These are phyloP conservation scores for Trichomonascus vanleenenianus DNA, from an alignment of 805 yeast genomes.

Conservation along the genomic window DNA sequence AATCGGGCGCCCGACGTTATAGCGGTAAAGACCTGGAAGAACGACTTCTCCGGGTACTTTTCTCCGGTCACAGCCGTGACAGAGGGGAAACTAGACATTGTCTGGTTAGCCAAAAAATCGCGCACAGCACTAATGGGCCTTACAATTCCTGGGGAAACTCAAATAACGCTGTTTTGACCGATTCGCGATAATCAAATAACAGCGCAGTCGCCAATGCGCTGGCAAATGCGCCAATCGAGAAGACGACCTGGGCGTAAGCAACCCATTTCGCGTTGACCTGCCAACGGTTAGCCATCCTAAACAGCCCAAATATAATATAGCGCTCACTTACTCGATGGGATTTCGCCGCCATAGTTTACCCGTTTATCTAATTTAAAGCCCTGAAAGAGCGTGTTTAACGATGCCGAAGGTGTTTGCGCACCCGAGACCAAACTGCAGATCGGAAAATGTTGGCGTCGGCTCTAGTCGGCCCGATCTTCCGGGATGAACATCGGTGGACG, in stretches of 20 bases:
- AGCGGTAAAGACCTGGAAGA: slow-evolving; percentile 74
- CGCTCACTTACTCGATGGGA: no score
- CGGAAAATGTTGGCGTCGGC: no score
- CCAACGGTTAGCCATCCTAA: no score
- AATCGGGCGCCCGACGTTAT: slow-evolving; percentile 78
- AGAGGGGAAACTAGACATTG: not conserved
- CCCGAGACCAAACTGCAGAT: no score
- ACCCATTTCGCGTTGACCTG: slow-evolving; percentile 3
- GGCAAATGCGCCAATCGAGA: not conserved
- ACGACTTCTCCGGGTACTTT: slow-evolving; percentile 47
- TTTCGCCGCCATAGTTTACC: no score
- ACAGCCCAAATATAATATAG: no score
- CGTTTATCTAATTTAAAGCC: no score
- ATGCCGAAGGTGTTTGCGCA: no score
- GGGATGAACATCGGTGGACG: no score
- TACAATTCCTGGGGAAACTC: not conserved
- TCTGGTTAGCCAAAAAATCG: not conserved
- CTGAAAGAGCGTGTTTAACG: no score
- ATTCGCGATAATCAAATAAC: not conserved
- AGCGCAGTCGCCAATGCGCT: not conserved
- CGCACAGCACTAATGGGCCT: not conserved
- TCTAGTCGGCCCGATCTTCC: no score
- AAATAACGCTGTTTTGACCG: not conserved
- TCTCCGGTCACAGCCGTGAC: not conserved
- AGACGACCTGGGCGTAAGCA: not conserved